phyloP scores from a whole-genome alignment of 768 basidiomycete genomes.

The Scleroderma citrinum region DNA sequence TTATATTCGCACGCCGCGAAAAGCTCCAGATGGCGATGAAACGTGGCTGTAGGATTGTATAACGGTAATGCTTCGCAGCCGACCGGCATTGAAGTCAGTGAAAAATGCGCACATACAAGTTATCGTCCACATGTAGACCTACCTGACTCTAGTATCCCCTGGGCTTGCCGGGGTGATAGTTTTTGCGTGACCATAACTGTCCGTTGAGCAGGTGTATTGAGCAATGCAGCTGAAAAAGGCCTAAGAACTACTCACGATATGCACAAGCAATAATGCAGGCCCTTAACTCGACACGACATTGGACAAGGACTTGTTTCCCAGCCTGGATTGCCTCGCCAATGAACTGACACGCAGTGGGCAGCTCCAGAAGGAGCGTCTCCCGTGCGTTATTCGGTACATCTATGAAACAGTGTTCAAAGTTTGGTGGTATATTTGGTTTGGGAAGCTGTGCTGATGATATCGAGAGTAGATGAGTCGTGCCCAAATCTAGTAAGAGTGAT shows the following conservation, averaged over 20 bases:
- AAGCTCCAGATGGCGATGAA: constrained; percentile 42
- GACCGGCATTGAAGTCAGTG: background rate
- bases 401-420: constrained; percentile 37
- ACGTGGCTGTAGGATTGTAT: constrained; percentile 43
- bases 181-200: constrained; percentile 44
- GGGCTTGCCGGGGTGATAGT: constrained; percentile 35
- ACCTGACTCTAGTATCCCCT: constrained; percentile 40
- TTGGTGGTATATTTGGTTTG: constrained; percentile 24
- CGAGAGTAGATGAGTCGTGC: constrained; percentile 48
- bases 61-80: constrained; percentile 45
- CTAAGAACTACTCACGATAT: constrained; percentile 35
- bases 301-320: constrained; percentile 47
- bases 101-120: background rate
- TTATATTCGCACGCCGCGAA: constrained; percentile 37
- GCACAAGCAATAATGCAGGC: constrained; percentile 50
- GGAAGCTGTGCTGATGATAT: constrained; percentile 47
- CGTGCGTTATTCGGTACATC: constrained; percentile 34
- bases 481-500: constrained; percentile 45
- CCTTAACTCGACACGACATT: constrained; percentile 47
- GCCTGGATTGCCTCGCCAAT: constrained; percentile 36
- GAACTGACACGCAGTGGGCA: constrained; percentile 42
- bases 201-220: background rate
- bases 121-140: constrained; percentile 2
- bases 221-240: background rate
- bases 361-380: constrained; percentile 38